Conservation (phyloP, 139 green algal species). For the Pleodorina starrii region DNA sequence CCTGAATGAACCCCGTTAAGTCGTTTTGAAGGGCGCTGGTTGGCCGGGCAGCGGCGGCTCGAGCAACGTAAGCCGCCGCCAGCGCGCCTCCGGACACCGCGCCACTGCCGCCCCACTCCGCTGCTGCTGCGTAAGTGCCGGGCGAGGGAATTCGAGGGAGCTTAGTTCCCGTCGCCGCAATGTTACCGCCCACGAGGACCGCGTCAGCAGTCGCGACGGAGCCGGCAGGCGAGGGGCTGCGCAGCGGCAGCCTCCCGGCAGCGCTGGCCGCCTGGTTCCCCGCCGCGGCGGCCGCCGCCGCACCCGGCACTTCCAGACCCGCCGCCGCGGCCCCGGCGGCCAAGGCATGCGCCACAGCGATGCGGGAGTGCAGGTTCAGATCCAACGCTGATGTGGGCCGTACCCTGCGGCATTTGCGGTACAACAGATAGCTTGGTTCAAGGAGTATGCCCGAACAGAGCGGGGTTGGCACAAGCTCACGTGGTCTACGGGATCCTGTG, state of each 20-base stretch:
- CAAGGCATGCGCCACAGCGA: slow-evolving; percentile 3
- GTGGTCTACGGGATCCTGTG: too few relatives aligned
- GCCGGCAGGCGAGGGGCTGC: slow-evolving; percentile 20
- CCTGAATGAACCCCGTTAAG: slow-evolving; percentile 42
- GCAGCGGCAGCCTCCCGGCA: not conserved
- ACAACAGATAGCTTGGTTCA: too few relatives aligned
- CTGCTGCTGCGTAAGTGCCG: slow-evolving; percentile 3
- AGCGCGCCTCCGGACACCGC: not conserved
- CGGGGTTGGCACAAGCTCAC: too few relatives aligned
- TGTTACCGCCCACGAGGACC: not conserved
- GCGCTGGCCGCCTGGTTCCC: not conserved
- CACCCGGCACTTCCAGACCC: slow-evolving; percentile 15
- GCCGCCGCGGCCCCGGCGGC: not conserved
- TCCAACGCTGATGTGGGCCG: slow-evolving; percentile 47
- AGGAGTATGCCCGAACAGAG: too few relatives aligned
- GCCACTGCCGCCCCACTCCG: not conserved
- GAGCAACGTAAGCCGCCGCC: not conserved
- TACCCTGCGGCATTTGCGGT: not conserved
- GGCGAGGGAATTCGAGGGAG: slow-evolving; percentile 48
- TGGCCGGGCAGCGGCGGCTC: not conserved
- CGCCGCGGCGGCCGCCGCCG: not conserved
- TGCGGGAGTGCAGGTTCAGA: slow-evolving; percentile 8
- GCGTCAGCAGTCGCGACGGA: not conserved
- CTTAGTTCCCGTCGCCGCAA: not conserved
- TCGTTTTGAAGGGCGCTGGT: slow-evolving; percentile 23